Evolutionary conservation across 2,329 filamentous ascomycete species (phyloP).

Genomic region (Erysiphe pulchra): DNA sequence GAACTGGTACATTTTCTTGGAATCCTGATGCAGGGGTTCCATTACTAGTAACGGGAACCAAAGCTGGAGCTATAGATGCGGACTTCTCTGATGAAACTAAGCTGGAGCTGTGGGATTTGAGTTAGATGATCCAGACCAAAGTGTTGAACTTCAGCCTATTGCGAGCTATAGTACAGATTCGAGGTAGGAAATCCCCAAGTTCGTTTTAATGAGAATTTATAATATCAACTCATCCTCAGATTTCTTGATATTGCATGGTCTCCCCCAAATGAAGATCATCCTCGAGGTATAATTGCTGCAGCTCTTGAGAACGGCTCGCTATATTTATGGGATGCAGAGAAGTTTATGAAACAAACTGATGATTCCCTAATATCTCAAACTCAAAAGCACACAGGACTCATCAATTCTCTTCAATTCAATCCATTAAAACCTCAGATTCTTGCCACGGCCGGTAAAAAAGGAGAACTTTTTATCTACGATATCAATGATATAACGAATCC

Average conservation of each 20-base stretch:
- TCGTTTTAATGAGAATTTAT: slow-evolving; percentile 1
- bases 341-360: slow-evolving; percentile 27
- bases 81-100: slow-evolving; percentile 96
- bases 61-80: slow-evolving; percentile 81
- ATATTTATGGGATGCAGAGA: slow-evolving; percentile 75
- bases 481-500: slow-evolving; percentile 72
- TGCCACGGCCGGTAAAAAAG: slow-evolving; percentile 78
- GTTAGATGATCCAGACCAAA: slow-evolving; percentile 52
- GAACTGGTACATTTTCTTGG: slow-evolving; percentile 95
- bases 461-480: slow-evolving; percentile 90
- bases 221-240: slow-evolving; percentile 20
- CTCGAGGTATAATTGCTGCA: slow-evolving; percentile 76
- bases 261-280: slow-evolving; percentile 49
- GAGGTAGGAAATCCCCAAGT: slow-evolving; percentile 29
- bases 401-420: slow-evolving; percentile 94
- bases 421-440: slow-evolving; percentile 73
- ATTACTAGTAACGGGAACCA: slow-evolving; percentile 75
- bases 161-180: slow-evolving; percentile 70
- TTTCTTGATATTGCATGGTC: slow-evolving; percentile 97
- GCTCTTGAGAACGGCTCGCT: slow-evolving; percentile 85
- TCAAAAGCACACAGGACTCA: slow-evolving; percentile 71
- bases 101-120: slow-evolving; percentile 87
- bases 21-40: slow-evolving; percentile 57
- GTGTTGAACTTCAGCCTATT: slow-evolving; percentile 63
- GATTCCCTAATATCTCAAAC: slow-evolving; percentile 71